Conservation (phyloP, 352 stramenopile genomes). For the Pythium apleroticum region DNA sequence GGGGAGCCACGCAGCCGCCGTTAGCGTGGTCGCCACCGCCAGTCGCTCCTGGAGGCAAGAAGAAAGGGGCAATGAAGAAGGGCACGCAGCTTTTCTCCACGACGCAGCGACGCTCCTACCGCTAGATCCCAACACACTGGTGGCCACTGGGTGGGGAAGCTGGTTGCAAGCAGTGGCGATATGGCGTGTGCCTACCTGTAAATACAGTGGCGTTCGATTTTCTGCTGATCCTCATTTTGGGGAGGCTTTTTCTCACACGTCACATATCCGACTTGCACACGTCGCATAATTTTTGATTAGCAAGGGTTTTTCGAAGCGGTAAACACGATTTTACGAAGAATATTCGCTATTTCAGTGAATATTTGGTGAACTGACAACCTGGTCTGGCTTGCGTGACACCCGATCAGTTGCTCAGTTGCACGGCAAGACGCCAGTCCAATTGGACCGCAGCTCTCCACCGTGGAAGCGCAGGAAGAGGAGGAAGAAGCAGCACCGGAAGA, state of each 20-base stretch:
- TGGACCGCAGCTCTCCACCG: neutral
- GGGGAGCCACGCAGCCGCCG: conserved; percentile 29
- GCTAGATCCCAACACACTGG: conserved; percentile 22
- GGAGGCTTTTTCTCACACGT: conserved; percentile 1
- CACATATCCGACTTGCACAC: conserved; percentile 8
- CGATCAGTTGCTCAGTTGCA: too few relatives aligned
- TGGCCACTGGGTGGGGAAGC: neutral
- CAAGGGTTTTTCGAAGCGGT: too few relatives aligned
- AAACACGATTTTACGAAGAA: neutral
- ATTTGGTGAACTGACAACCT: neutral
- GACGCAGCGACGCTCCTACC: conserved; percentile 71
- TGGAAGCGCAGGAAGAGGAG: too few relatives aligned
- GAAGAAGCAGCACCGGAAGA: neutral
- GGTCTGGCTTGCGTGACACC: conserved; percentile 1
- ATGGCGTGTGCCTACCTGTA: neutral
- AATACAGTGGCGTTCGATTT: neutral
- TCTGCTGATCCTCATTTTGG: neutral
- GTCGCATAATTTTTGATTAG: neutral
- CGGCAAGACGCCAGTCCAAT: neutral
- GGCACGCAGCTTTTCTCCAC: conserved; percentile 73
- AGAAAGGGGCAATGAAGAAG: conserved; percentile 67
- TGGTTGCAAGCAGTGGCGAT: neutral
- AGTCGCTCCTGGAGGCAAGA: conserved; percentile 43
- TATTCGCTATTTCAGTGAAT: neutral
- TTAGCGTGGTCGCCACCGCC: conserved; percentile 34